Conservation (phyloP, 306 rosid species). For the Quercus dentata region DNA sequence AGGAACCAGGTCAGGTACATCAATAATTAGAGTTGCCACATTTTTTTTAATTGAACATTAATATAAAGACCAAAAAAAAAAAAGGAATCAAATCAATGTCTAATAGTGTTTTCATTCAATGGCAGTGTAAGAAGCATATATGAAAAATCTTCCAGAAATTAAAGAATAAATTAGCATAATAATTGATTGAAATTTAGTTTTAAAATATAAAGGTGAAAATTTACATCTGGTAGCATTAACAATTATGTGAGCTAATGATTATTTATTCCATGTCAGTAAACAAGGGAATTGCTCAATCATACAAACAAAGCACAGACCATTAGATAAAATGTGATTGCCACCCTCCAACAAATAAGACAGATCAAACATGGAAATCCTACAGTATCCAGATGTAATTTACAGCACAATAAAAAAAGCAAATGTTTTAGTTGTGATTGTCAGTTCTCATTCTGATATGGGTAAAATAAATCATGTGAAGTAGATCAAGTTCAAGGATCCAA, state of each 20-base stretch:
- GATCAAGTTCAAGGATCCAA: background rate
- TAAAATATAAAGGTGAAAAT: background rate
- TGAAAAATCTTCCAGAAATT: background rate
- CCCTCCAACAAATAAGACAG: background rate
- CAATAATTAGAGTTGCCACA: background rate
- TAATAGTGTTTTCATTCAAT: background rate
- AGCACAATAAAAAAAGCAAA: background rate
- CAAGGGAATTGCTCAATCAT: background rate
- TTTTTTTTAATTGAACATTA: background rate
- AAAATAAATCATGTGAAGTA: background rate
- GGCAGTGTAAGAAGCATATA: background rate
- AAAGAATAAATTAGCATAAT: background rate
- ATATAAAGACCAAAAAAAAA: background rate
- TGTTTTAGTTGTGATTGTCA: background rate
- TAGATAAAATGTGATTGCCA: background rate
- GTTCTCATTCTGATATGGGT: background rate
- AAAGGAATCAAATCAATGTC: background rate
- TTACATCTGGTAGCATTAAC: conserved; percentile 4
- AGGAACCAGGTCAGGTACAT: conserved; percentile 23
- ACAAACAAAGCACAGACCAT: background rate
- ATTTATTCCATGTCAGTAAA: background rate
- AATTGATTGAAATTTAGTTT: background rate
- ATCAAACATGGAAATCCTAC: background rate
- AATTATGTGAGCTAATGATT: background rate
- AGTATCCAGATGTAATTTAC: background rate